phyloP scores from a whole-genome alignment of 2,329 filamentous ascomycete genomes.

The Trichoderma sp. region DNA sequence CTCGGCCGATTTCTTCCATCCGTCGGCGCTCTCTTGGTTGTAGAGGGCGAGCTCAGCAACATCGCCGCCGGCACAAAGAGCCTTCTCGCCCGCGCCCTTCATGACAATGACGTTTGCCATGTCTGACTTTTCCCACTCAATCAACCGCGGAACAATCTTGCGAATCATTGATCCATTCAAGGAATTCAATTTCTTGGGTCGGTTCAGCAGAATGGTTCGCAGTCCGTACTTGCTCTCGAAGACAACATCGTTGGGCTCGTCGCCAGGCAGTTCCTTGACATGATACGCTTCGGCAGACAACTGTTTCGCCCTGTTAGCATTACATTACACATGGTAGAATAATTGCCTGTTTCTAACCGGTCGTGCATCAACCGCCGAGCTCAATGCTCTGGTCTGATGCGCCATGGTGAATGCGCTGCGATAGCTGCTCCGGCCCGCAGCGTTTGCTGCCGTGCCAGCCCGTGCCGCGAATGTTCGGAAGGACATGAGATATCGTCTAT shows the following conservation, averaged over 20 bases:
- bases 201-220: slow-evolving; percentile 90
- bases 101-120: slow-evolving; percentile 91
- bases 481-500: slow-evolving; percentile 54
- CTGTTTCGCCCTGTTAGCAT: slow-evolving; percentile 31
- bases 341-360: slow-evolving; percentile 24
- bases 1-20: slow-evolving; percentile 72
- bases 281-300: slow-evolving; percentile 40
- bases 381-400: slow-evolving; percentile 72
- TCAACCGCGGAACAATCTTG: slow-evolving; percentile 86
- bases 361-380: slow-evolving; percentile 53
- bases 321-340: not conserved
- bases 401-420: slow-evolving; percentile 65
- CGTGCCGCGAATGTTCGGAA: slow-evolving; percentile 55
- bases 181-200: slow-evolving; percentile 87
- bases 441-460: slow-evolving; percentile 54
- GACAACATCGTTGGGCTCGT: slow-evolving; percentile 86
- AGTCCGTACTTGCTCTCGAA: slow-evolving; percentile 89
- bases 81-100: slow-evolving; percentile 81
- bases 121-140: slow-evolving; percentile 94
- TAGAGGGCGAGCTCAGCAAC: slow-evolving; percentile 74
- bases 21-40: slow-evolving; percentile 68
- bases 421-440: slow-evolving; percentile 46
- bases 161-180: slow-evolving; percentile 92
- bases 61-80: slow-evolving; percentile 93
- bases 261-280: slow-evolving; percentile 61